A percentile compares a stretch with the other conserved stretches of the same genome.
These are phyloP conservation scores for Penicillium pancosmium DNA, from an alignment of 495 filamentous ascomycete species.

Conservation along the genomic window DNA sequence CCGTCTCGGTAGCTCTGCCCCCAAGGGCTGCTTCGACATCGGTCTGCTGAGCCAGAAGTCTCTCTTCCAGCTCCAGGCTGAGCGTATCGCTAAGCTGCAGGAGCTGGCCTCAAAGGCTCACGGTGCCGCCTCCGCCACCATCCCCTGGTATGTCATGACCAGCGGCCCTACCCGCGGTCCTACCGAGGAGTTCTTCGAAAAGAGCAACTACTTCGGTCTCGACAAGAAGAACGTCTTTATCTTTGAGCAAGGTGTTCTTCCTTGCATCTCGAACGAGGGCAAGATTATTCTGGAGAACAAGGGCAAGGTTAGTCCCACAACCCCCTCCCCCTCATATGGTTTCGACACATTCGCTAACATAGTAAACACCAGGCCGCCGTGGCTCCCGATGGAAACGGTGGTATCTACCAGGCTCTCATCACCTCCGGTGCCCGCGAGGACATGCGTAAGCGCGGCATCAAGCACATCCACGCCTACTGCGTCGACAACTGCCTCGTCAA, in stretches of 20 bases:
- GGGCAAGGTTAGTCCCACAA: conserved; percentile 62
- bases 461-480: conserved; percentile 97
- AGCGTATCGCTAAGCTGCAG: conserved; percentile 90
- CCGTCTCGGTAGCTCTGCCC: conserved; percentile 87
- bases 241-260: conserved; percentile 96
- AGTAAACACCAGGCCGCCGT: conserved; percentile 67
- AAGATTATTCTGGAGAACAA: conserved; percentile 95
- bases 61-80: conserved; percentile 95
- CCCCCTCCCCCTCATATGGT: not conserved
- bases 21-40: conserved; percentile 97
- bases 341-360: conserved; percentile 12
- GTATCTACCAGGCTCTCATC: conserved; percentile 91
- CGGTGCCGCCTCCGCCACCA: conserved; percentile 64
- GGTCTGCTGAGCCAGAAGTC: conserved; percentile 89
- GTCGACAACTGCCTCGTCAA: conserved; percentile 99
- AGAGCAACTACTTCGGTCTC: conserved; percentile 89
- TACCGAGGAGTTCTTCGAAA: conserved; percentile 89
- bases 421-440: conserved; percentile 80
- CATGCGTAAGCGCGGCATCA: conserved; percentile 84
- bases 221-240: conserved; percentile 82
- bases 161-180: conserved; percentile 92
- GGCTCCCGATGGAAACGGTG: conserved; percentile 97
- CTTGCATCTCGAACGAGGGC: conserved; percentile 95
- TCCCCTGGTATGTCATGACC: conserved; percentile 99
- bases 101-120: conserved; percentile 73